These are phyloP conservation scores for Pisolithus tinctorius DNA, from an alignment of 768 basidiomycete genomes.

Conservation along the genomic window DNA sequence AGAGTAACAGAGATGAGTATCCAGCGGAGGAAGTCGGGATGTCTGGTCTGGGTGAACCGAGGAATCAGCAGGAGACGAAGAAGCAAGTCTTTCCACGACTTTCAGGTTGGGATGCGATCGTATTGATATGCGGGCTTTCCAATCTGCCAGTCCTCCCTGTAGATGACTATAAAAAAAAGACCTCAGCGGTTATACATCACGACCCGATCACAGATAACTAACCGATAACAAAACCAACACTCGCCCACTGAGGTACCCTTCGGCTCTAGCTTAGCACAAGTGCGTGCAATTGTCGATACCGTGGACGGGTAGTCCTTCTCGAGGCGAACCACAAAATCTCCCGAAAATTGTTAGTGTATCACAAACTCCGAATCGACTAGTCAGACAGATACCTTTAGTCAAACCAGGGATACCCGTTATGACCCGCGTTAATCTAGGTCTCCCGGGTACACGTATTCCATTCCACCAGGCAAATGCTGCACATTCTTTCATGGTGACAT, in stretches of 20 bases:
- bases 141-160: constrained; percentile 58
- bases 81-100: constrained; percentile 10
- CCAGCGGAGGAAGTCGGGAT: constrained; percentile 23
- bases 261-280: constrained; percentile 70
- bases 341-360: neutral
- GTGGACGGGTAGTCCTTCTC: constrained; percentile 84
- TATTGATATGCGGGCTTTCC: constrained; percentile 72
- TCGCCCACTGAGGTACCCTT: constrained; percentile 42
- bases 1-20: constrained; percentile 50
- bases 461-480: constrained; percentile 75
- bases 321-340: constrained; percentile 75
- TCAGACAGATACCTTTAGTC: constrained; percentile 50
- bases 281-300: constrained; percentile 76
- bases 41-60: neutral
- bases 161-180: constrained; percentile 40
- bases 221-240: constrained; percentile 69
- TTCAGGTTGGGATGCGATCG: constrained; percentile 34
- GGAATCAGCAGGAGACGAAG: constrained; percentile 2
- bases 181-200: neutral
- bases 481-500: constrained; percentile 75
- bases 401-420: constrained; percentile 56
- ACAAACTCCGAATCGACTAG: neutral
- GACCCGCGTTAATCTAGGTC: constrained; percentile 37
- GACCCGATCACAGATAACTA: neutral
- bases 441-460: constrained; percentile 44